Percentiles rank a stretch among this genome's conserved stretches.
Conservation (phyloP, 2,329 filamentous ascomycete species). For the Trichoderma brevicompactum region DNA sequence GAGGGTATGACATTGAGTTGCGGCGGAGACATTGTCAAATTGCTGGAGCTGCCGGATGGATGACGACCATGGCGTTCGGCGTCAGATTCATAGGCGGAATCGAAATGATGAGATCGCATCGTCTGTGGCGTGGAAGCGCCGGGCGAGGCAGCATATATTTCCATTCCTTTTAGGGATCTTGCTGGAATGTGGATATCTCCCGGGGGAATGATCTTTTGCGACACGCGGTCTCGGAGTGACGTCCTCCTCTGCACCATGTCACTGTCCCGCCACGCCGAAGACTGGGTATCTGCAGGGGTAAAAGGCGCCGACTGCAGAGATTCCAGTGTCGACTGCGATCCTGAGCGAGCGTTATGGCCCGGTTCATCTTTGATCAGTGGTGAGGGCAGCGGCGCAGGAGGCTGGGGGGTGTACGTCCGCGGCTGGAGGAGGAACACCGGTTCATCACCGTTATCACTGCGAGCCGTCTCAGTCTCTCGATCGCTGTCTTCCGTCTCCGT, state of each 20-base stretch:
- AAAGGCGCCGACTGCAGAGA: slow-evolving; percentile 9
- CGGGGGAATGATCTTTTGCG: slow-evolving; percentile 56
- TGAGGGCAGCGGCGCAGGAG: slow-evolving; percentile 50
- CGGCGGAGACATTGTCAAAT: slow-evolving; percentile 36
- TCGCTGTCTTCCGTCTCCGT: slow-evolving; percentile 7
- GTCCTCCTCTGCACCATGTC: slow-evolving; percentile 39
- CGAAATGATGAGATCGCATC: slow-evolving; percentile 41
- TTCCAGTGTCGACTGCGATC: slow-evolving; percentile 35
- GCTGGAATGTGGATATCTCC: slow-evolving; percentile 60
- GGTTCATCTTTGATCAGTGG: slow-evolving; percentile 44
- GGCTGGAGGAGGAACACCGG: slow-evolving; percentile 60
- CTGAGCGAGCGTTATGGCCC: slow-evolving; percentile 12
- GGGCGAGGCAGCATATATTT: slow-evolving; percentile 35
- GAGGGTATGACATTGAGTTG: slow-evolving; percentile 39
- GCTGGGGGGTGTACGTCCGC: slow-evolving; percentile 60
- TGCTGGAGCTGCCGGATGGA: slow-evolving; percentile 42
- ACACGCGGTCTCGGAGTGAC: slow-evolving; percentile 59
- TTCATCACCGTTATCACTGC: slow-evolving; percentile 34
- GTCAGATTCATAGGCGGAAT: slow-evolving; percentile 56
- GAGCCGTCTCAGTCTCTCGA: slow-evolving; percentile 30
- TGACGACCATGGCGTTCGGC: slow-evolving; percentile 46
- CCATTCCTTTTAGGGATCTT: slow-evolving; percentile 32
- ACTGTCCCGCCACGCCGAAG: slow-evolving; percentile 14
- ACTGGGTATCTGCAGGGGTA: slow-evolving; percentile 1
- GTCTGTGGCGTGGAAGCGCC: slow-evolving; percentile 42